These are phyloP conservation scores for Aschersonia sp. DNA, from an alignment of 2,329 filamentous ascomycete species.

Conservation along the genomic window DNA sequence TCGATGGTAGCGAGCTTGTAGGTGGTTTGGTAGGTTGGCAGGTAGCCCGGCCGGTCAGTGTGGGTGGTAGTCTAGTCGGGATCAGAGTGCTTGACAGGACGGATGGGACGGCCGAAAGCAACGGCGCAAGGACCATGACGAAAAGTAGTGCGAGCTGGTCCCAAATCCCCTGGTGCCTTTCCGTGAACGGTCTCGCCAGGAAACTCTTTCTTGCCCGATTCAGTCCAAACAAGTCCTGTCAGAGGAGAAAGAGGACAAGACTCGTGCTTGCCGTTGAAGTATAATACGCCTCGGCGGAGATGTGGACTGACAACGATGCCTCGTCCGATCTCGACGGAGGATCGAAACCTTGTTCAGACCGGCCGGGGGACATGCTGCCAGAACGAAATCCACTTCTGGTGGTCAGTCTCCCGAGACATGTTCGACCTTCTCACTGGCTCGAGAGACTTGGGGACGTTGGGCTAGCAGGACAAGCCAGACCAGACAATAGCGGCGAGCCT, in stretches of 20 bases:
- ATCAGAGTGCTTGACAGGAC: background rate
- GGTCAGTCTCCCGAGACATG: conserved; percentile 12
- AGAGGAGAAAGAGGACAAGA: background rate
- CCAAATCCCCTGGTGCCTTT: background rate
- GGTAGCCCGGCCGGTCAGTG: background rate
- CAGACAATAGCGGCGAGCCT: conserved; percentile 4
- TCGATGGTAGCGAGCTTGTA: background rate
- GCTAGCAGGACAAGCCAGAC: conserved; percentile 1
- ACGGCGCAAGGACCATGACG: background rate
- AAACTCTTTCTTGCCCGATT: background rate
- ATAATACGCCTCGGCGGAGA: conserved; percentile 1
- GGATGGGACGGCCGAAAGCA: background rate
- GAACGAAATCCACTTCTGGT: conserved; percentile 6
- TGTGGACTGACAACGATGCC: conserved; percentile 1
- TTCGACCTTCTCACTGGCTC: conserved; percentile 7
- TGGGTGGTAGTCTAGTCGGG: background rate
- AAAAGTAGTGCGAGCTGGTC: background rate
- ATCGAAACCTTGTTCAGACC: conserved; percentile 4
- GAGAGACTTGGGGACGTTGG: background rate
- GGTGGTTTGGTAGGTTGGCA: background rate
- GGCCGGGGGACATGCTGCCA: background rate
- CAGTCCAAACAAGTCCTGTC: too few relatives aligned
- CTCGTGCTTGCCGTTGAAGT: conserved; percentile 1
- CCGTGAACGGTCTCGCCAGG: conserved; percentile 1
- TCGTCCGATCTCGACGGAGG: conserved; percentile 4